These are phyloP conservation scores for Mycena galopus DNA, from an alignment of 768 basidiomycete species.

Conservation along the genomic window DNA sequence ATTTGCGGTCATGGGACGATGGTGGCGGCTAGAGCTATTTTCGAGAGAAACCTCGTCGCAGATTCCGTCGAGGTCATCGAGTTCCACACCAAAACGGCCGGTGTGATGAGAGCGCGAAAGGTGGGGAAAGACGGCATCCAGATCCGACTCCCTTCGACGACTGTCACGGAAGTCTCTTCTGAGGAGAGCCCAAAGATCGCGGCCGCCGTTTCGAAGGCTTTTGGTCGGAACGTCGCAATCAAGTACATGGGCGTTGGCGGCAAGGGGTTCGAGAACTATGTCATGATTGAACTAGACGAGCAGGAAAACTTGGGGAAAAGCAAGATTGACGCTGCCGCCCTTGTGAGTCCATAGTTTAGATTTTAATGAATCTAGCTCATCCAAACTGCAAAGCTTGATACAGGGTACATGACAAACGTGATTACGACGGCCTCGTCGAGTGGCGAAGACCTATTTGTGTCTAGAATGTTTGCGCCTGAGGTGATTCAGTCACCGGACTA, in stretches of 20 bases:
- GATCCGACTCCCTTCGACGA: conserved; percentile 51
- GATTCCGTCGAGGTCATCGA: conserved; percentile 48
- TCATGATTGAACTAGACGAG: conserved; percentile 58
- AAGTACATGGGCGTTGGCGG: conserved; percentile 54
- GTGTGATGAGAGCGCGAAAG: conserved; percentile 46
- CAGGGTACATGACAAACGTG: conserved; percentile 52
- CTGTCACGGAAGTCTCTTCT: conserved; percentile 40
- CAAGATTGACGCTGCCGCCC: conserved; percentile 45
- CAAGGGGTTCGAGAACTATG: conserved; percentile 48
- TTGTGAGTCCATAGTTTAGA: conserved; percentile 47
- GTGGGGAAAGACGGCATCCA: conserved; percentile 50
- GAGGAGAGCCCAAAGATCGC: conserved; percentile 49
- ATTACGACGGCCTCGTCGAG: conserved; percentile 51
- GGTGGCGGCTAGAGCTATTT: conserved; percentile 58
- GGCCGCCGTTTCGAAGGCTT: conserved; percentile 50
- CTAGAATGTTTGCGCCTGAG: conserved; percentile 64
- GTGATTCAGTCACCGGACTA: conserved; percentile 40
- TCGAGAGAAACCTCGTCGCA: conserved; percentile 45
- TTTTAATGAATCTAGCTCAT: background rate
- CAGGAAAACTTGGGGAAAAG: conserved; percentile 51
- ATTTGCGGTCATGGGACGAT: conserved; percentile 50
- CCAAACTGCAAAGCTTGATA: conserved; percentile 46
- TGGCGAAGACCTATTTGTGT: conserved; percentile 54
- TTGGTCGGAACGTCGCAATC: conserved; percentile 53
- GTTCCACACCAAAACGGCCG: conserved; percentile 46